Evolutionary conservation across 2,329 filamentous ascomycete species (phyloP), one percentile per base, ranked within the genome.

Genomic region (Exserohilum turcica): DNA sequence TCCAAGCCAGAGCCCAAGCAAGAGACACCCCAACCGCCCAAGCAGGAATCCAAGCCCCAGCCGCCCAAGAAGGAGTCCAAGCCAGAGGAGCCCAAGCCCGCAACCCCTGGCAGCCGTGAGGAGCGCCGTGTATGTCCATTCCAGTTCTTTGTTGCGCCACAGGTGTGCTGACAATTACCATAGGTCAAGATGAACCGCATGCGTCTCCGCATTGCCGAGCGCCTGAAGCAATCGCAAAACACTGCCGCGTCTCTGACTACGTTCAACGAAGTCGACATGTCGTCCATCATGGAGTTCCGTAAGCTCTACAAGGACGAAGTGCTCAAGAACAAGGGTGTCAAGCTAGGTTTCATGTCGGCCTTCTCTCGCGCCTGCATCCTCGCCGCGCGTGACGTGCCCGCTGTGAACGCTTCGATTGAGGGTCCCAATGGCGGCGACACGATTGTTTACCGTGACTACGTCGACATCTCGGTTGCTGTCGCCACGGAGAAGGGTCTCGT

Each of bases 131-230:
- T 93, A 85, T 63, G 89, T 79, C 77, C 32, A 19, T 18, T 18
- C 63, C 6, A 37, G 6, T 37, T 43, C 21, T 3, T 8, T 8
- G 4, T 16, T 42, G 9, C 13, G 16, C 3, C n/a, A 4, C 24
- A 28, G 29, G 31, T 55, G 13, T 53, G 35, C 63, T 67, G 33
- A 67, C 39, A 40, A 39, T 18, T n/a, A 46, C 10, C 59, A 50
- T 67, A 94, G 90, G 91, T 97, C 70, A 99, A 99, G 84, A 99
- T 99, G 94, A 97, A 97, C 82, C 91, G 94, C 62, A 99, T 99
- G 94, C 92, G 94, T 63, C 86, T 97, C 57, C 88, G 94, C 58
- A 99, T 97, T 66, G 91, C 94, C 44, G 94, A 99, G 81, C 92
- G 94, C 66, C 85, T 99, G 62, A 99, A 99, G 86, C 94, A 99